Evolutionary conservation across 2,329 filamentous ascomycete species (phyloP), one percentile per base, ranked within the genome.

Genomic region (Fusarium newnesense): DNA sequence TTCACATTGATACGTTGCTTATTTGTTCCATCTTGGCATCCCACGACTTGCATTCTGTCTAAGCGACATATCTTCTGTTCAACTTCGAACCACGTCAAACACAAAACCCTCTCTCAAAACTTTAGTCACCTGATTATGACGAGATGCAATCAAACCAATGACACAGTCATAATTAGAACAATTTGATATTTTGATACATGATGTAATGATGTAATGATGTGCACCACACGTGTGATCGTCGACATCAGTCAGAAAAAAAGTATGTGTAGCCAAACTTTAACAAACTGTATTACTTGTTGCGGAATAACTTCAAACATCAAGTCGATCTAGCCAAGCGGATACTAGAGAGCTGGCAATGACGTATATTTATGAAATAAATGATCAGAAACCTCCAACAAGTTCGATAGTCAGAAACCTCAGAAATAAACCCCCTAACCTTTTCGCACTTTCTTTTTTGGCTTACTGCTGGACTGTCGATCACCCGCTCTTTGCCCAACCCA

Each of bases 201-300:
- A 70, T 71, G 67, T 64, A 70, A 58, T 61, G 44, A 70, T 66
- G 44, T 61, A 36, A 58, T 61, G 44, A 70, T 66, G 44, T 61
- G 36, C 58, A 60, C 19, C 43, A 30, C 40, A 52, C 42, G 19
- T 60, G 19, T 53, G 34, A 47, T 70, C 24, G 30, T 54, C 39
- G 42, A n/a, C 12, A 21, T 43, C 21, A 46, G 21, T 42, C 9
- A 28, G n/a, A 19, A 39, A 49, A 47, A 43, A 32, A 39, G 36
- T 58, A 32, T 37, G n/a, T 24, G n/a, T 15, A 39, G 21, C 30
- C 13, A 24, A 28, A 21, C 24, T 34, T 24, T 26, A 21, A 32
- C 39, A 57, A 15, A 16, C 7, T 21, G 21, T 50, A 50, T 54
- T 54, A 36, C 34, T 40, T 19, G 34, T 21, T 18, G 19, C 7